Conservation (phyloP, 2,329 filamentous ascomycete genomes). For the Xylariaceae sp. region DNA sequence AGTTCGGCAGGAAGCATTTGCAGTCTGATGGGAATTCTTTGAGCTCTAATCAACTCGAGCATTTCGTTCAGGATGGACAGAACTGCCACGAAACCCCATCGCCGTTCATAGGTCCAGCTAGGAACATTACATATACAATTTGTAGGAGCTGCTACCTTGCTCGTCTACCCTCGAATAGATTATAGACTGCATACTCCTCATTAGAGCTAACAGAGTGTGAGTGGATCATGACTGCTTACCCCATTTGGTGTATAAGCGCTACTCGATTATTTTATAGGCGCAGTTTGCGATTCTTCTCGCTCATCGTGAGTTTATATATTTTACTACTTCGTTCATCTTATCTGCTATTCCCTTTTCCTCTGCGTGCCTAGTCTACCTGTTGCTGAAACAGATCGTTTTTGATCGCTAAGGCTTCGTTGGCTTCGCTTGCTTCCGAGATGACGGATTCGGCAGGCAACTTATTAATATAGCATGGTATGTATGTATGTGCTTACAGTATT, state of each 20-base stretch:
- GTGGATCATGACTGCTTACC: slow-evolving; percentile 5
- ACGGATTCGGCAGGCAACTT: slow-evolving; percentile 2
- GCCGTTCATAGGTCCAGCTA: too few relatives aligned
- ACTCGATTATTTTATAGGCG: slow-evolving; percentile 14
- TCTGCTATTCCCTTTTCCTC: too few relatives aligned
- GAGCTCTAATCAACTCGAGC: too few relatives aligned
- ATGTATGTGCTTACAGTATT: too few relatives aligned
- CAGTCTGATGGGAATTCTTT: too few relatives aligned
- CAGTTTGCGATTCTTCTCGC: slow-evolving; percentile 20
- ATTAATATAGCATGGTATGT: background rate
- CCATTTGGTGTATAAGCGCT: background rate
- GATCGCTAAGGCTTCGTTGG: too few relatives aligned
- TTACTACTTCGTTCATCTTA: background rate
- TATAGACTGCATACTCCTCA: background rate
- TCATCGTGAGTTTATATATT: background rate
- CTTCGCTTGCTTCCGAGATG: slow-evolving; percentile 7
- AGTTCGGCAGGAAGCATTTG: too few relatives aligned
- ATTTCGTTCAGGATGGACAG: too few relatives aligned
- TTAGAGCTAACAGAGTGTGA: too few relatives aligned
- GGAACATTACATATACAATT: background rate
- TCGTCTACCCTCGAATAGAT: background rate
- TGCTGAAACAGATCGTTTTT: too few relatives aligned
- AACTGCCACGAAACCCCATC: too few relatives aligned
- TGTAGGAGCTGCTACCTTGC: background rate
- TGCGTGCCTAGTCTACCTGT: too few relatives aligned